A percentile compares a stretch with the other conserved stretches of the same genome.
phyloP scores from a whole-genome alignment of 208 protist genomes.

The Leishmania braziliensis region DNA sequence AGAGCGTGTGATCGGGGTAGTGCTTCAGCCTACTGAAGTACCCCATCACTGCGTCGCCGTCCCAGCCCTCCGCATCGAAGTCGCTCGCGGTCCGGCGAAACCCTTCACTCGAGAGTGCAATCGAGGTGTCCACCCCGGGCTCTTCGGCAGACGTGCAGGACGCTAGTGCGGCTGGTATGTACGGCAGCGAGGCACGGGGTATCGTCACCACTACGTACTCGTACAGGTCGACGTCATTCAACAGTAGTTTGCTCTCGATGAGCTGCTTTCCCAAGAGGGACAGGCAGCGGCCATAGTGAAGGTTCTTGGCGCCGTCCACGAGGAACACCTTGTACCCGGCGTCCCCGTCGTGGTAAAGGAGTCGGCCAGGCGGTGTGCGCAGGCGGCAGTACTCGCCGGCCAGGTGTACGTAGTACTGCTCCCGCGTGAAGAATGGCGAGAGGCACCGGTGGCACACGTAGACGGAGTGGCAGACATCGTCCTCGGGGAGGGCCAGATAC shows the following conservation, averaged over 20 bases:
- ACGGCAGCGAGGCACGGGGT: slow-evolving; percentile 48
- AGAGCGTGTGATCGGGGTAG: slow-evolving; percentile 61
- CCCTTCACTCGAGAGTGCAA: slow-evolving; percentile 16
- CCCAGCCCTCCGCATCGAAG: slow-evolving; percentile 61
- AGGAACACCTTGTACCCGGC: slow-evolving; percentile 43
- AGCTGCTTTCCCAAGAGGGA: slow-evolving; percentile 64
- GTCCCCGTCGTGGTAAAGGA: slow-evolving; percentile 55
- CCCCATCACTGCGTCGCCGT: slow-evolving; percentile 58
- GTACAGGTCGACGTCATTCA: slow-evolving; percentile 78
- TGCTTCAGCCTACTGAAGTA: slow-evolving; percentile 78
- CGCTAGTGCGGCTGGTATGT: slow-evolving; percentile 12
- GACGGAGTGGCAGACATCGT: slow-evolving; percentile 67
- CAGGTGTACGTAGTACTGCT: slow-evolving; percentile 50
- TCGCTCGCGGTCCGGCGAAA: slow-evolving; percentile 39
- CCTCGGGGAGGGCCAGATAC: slow-evolving; percentile 55
- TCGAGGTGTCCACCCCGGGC: neutral
- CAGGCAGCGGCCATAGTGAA: slow-evolving; percentile 69
- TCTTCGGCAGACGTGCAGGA: neutral
- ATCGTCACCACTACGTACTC: slow-evolving; percentile 75
- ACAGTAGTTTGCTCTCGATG: slow-evolving; percentile 73
- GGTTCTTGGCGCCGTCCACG: slow-evolving; percentile 66
- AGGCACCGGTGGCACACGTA: slow-evolving; percentile 77
- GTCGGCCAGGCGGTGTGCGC: slow-evolving; percentile 42
- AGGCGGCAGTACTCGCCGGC: slow-evolving; percentile 50
- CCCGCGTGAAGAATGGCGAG: slow-evolving; percentile 56